These are phyloP conservation scores for Diplocarpon mali DNA, from an alignment of 2,329 filamentous ascomycete species.

Conservation along the genomic window DNA sequence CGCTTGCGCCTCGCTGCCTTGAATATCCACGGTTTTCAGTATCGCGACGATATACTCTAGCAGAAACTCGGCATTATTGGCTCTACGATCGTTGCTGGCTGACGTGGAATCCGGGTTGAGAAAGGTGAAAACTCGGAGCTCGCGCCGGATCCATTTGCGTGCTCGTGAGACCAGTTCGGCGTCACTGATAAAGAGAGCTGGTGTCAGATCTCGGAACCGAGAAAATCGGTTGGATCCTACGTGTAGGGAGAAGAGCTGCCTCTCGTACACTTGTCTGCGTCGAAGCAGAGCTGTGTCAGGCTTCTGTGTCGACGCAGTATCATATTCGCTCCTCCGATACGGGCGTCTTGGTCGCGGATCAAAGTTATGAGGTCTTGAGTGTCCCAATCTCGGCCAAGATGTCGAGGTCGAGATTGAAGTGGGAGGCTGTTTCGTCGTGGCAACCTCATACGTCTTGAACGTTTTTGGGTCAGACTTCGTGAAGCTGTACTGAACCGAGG, in stretches of 20 bases:
- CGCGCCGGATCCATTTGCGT: slow-evolving; percentile 69
- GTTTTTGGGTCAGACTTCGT: slow-evolving; percentile 32
- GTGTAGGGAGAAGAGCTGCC: slow-evolving; percentile 65
- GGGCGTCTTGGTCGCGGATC: slow-evolving; percentile 11
- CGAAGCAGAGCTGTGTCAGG: slow-evolving; percentile 30
- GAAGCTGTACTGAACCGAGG: slow-evolving; percentile 55
- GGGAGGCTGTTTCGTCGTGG: slow-evolving; percentile 17
- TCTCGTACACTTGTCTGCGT: slow-evolving; percentile 62
- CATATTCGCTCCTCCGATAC: slow-evolving; percentile 12
- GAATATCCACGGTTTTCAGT: slow-evolving; percentile 71
- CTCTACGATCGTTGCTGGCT: slow-evolving; percentile 30
- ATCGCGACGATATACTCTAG: slow-evolving; percentile 80
- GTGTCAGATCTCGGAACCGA: slow-evolving; percentile 62
- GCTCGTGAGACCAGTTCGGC: slow-evolving; percentile 63
- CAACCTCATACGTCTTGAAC: slow-evolving; percentile 48
- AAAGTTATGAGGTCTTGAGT: slow-evolving; percentile 7
- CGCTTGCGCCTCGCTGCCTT: slow-evolving; percentile 65
- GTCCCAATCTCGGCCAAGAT: neutral
- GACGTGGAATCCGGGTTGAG: slow-evolving; percentile 32
- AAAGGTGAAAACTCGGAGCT: slow-evolving; percentile 74
- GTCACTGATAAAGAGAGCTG: slow-evolving; percentile 51
- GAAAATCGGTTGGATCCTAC: slow-evolving; percentile 75
- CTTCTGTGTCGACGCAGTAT: slow-evolving; percentile 6
- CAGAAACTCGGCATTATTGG: slow-evolving; percentile 70
- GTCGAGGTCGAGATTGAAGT: slow-evolving; percentile 1